Conservation (phyloP, 352 stramenopile species). For the Stramenopiles sp. region DNA sequence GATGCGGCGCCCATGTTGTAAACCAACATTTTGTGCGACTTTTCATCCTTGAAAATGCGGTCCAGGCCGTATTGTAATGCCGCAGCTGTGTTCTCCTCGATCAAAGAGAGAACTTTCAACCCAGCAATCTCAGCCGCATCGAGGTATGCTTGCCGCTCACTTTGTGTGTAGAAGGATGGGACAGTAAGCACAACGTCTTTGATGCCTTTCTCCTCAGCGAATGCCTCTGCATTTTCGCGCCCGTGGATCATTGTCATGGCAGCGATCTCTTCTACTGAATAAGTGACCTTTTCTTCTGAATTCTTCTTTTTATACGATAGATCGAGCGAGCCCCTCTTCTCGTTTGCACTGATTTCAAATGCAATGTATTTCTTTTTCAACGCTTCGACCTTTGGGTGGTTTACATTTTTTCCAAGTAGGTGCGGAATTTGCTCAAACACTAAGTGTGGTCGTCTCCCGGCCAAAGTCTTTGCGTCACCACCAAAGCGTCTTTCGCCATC, state of each 20-base stretch:
- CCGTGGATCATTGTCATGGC: conserved; percentile 86
- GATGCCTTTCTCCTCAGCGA: conserved; percentile 42
- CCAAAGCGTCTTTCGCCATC: conserved; percentile 78
- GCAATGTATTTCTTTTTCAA: conserved; percentile 48
- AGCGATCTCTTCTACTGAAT: conserved; percentile 77
- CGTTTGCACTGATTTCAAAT: conserved; percentile 29
- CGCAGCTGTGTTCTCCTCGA: conserved; percentile 94
- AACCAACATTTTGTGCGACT: conserved; percentile 67
- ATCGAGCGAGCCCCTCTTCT: conserved; percentile 21
- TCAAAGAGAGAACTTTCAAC: conserved; percentile 79
- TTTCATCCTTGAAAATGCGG: conserved; percentile 57
- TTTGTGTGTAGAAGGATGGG: conserved; percentile 78
- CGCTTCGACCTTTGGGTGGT: conserved; percentile 41
- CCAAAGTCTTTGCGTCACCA: conserved; percentile 67
- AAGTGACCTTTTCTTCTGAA: conserved; percentile 39
- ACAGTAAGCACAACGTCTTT: conserved; percentile 88
- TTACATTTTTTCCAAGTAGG: conserved; percentile 55
- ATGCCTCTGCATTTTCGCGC: conserved; percentile 37
- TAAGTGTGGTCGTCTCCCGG: conserved; percentile 64
- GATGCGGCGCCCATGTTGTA: conserved; percentile 91
- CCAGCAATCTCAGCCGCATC: conserved; percentile 78
- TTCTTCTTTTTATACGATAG: conserved; percentile 21
- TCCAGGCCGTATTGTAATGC: conserved; percentile 86
- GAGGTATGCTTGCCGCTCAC: conserved; percentile 73
- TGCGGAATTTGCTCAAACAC: conserved; percentile 40